Conservation (phyloP, 2,329 filamentous ascomycete genomes). For the Emmonsia crescens region DNA sequence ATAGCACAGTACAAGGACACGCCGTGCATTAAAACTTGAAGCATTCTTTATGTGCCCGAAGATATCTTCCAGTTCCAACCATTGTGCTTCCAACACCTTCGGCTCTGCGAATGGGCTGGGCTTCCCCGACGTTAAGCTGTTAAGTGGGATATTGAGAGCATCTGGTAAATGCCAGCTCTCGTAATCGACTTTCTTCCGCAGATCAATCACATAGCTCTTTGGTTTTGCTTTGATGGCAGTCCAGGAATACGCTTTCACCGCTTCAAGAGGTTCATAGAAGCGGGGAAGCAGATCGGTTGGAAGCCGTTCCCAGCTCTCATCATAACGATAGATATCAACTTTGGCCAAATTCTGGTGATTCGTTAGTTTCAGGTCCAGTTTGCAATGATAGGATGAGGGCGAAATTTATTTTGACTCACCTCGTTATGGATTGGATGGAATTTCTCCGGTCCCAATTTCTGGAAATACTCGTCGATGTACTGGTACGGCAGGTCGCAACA, state of each 20-base stretch:
- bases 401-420: conserved; percentile 18
- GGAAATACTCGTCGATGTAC: conserved; percentile 51
- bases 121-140: conserved; percentile 22
- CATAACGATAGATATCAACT: conserved; percentile 46
- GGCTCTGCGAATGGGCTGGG: conserved; percentile 40
- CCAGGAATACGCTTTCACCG: background rate
- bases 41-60: conserved; percentile 24
- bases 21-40: conserved; percentile 21
- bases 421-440: conserved; percentile 43
- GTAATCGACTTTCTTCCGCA: conserved; percentile 8
- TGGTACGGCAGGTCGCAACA: conserved; percentile 56
- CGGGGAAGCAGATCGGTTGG: conserved; percentile 30
- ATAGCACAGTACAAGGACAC: conserved; percentile 42
- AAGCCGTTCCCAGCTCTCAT: conserved; percentile 44
- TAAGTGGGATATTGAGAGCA: conserved; percentile 37
- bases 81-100: conserved; percentile 34
- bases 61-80: conserved; percentile 37
- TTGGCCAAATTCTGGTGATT: conserved; percentile 32
- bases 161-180: conserved; percentile 33
- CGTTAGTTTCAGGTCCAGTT: background rate
- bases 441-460: conserved; percentile 39
- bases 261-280: conserved; percentile 20
- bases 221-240: background rate
- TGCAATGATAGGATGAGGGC: background rate
- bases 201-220: background rate